Evolutionary conservation across 192 early-diverging fungal genomes (phyloP).

Genomic region (Dispira simplex): DNA sequence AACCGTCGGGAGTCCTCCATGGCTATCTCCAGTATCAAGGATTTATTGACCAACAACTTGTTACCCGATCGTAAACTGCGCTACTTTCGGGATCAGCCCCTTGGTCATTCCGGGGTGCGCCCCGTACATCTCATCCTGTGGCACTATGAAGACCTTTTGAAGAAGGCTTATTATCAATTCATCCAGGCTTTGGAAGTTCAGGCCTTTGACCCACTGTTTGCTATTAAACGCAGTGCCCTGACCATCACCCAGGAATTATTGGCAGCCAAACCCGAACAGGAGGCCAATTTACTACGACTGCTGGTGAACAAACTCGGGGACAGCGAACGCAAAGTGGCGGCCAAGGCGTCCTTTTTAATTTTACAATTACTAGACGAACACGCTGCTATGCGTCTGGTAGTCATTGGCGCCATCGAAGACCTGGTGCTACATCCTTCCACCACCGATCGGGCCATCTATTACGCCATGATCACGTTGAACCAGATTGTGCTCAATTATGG

Average conservation of each 20-base stretch:
- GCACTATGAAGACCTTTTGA: slow-evolving; percentile 90
- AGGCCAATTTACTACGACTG: slow-evolving; percentile 81
- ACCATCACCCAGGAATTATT: slow-evolving; percentile 63
- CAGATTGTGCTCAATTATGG: slow-evolving; percentile 72
- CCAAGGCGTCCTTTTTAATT: slow-evolving; percentile 66
- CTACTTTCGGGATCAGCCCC: slow-evolving; percentile 86
- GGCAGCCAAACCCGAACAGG: slow-evolving; percentile 82
- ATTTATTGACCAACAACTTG: slow-evolving; percentile 64
- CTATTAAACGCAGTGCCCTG: slow-evolving; percentile 71
- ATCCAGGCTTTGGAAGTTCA: slow-evolving; percentile 76
- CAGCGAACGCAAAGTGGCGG: slow-evolving; percentile 68
- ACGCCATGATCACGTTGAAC: slow-evolving; percentile 80
- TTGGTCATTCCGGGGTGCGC: slow-evolving; percentile 37
- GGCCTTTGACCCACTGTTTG: slow-evolving; percentile 69
- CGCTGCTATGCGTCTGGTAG: slow-evolving; percentile 80
- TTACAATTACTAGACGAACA: slow-evolving; percentile 52
- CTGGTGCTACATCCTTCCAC: slow-evolving; percentile 60
- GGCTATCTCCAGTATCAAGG: slow-evolving; percentile 77
- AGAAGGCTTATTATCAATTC: slow-evolving; percentile 83
- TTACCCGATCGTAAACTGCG: slow-evolving; percentile 81
- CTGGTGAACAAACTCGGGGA: slow-evolving; percentile 96
- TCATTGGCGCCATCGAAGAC: slow-evolving; percentile 77
- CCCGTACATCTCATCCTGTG: slow-evolving; percentile 71
- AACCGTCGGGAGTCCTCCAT: slow-evolving; percentile 70
- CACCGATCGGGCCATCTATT: slow-evolving; percentile 74